These are phyloP conservation scores for Lasiodiplodia citricola DNA, from an alignment of 2,329 filamentous ascomycete genomes.

Conservation along the genomic window DNA sequence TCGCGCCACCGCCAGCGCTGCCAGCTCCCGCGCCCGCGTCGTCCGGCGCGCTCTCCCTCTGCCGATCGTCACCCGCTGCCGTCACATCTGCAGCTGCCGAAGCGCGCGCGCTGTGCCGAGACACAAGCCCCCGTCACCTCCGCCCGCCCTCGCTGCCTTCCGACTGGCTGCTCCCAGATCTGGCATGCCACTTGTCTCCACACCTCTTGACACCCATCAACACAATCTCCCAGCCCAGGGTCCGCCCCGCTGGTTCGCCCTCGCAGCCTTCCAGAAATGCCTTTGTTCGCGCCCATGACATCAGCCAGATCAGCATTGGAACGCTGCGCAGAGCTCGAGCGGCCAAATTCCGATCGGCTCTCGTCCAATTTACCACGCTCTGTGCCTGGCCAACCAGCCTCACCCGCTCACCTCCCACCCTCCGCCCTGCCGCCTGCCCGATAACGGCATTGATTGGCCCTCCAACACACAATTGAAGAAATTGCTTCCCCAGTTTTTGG, in stretches of 20 bases:
- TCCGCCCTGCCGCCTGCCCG: neutral
- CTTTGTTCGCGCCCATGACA: constrained; percentile 1
- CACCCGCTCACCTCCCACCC: constrained; percentile 10
- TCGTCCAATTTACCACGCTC: constrained; percentile 13
- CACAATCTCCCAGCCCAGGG: constrained; percentile 3
- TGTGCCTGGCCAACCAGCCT: constrained; percentile 12
- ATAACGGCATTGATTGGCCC: constrained; percentile 11
- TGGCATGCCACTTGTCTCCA: neutral
- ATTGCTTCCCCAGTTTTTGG: constrained; percentile 21
- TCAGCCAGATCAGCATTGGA: neutral
- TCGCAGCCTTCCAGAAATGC: constrained; percentile 5
- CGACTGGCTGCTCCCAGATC: constrained; percentile 11
- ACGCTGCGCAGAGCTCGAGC: neutral
- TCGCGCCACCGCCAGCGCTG: neutral
- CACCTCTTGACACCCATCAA: neutral
- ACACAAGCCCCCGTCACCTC: constrained; percentile 4
- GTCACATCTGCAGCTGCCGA: neutral
- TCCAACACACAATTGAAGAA: neutral
- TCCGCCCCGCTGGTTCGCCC: constrained; percentile 8
- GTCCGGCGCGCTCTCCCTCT: neutral
- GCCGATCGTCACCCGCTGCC: neutral
- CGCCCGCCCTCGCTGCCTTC: neutral
- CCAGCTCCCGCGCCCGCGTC: neutral
- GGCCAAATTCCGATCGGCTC: constrained; percentile 13
- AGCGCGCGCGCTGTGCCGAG: constrained; percentile 21